Evolutionary conservation across 192 early-diverging fungal genomes (phyloP).

Genomic region (Entomortierella beljakovae): DNA sequence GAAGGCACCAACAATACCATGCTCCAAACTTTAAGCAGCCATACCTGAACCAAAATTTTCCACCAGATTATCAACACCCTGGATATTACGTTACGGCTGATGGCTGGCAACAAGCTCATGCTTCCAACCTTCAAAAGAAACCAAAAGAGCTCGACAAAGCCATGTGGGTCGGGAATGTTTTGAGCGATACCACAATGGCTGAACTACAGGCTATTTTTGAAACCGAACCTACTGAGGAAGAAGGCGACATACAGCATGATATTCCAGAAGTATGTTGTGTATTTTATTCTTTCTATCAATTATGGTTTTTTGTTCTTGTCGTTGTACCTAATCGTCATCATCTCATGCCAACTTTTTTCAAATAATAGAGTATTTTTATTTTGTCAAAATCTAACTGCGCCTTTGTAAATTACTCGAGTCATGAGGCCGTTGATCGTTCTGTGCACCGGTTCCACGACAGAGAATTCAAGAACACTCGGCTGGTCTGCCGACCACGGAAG

Average conservation of each 20-base stretch:
- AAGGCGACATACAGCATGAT: conserved; percentile 39
- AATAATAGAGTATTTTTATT: conserved; percentile 57
- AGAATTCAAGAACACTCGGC: conserved; percentile 58
- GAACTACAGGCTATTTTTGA: conserved; percentile 61
- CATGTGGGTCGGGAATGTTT: conserved; percentile 64
- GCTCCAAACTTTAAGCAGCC: conserved; percentile 17
- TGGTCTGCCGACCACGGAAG: conserved; percentile 61
- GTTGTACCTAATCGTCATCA: not conserved
- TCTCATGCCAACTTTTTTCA: not conserved
- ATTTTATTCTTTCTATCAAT: not conserved
- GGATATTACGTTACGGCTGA: conserved; percentile 26
- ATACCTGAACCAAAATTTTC: conserved; percentile 14
- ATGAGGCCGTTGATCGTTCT: conserved; percentile 59
- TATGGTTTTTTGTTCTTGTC: not conserved
- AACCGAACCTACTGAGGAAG: conserved; percentile 55
- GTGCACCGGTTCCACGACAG: conserved; percentile 57
- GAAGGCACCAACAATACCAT: conserved; percentile 5
- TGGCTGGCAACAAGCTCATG: conserved; percentile 24
- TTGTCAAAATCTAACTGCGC: conserved; percentile 61
- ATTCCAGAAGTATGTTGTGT: conserved; percentile 32
- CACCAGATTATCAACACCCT: conserved; percentile 15
- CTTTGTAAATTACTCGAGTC: conserved; percentile 62
- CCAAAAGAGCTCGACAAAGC: conserved; percentile 64
- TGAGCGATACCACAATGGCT: conserved; percentile 55
- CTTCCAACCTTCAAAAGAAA: conserved; percentile 51